Percentiles rank a stretch among this genome's conserved stretches.
phyloP scores from a whole-genome alignment of 1,139 yeast genomes.

The Meyerozyma elateridarum region DNA sequence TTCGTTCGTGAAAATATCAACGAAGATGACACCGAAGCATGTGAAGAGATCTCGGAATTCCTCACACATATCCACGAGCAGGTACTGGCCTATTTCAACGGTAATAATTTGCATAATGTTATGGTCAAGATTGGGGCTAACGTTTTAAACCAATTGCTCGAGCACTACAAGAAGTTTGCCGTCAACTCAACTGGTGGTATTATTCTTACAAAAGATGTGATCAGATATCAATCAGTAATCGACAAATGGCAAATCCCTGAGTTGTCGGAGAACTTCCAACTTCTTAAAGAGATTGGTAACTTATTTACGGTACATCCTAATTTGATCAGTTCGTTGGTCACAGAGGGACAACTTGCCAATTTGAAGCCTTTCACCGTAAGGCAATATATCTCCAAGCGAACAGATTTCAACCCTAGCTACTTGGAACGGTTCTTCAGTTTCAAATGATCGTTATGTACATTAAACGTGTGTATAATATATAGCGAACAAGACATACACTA shows the following conservation, averaged over 20 bases:
- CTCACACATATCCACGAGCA: slow-evolving; percentile 41
- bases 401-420: slow-evolving; percentile 60
- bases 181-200: slow-evolving; percentile 83
- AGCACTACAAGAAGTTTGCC: slow-evolving; percentile 71
- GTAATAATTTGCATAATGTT: slow-evolving; percentile 49
- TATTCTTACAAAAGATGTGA: slow-evolving; percentile 78
- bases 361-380: slow-evolving; percentile 64
- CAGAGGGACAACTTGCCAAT: slow-evolving; percentile 74
- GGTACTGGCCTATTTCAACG: slow-evolving; percentile 36
- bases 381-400: slow-evolving; percentile 66
- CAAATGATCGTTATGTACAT: slow-evolving; percentile 15
- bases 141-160: slow-evolving; percentile 56
- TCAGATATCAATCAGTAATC: slow-evolving; percentile 68
- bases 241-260: slow-evolving; percentile 67
- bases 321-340: slow-evolving; percentile 69
- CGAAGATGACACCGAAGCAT: slow-evolving; percentile 66
- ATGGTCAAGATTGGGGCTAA: slow-evolving; percentile 57
- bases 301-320: slow-evolving; percentile 71
- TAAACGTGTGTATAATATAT: slow-evolving; percentile 9
- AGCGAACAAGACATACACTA: slow-evolving; percentile 9
- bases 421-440: slow-evolving; percentile 46
- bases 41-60: slow-evolving; percentile 57
- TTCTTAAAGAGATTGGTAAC: slow-evolving; percentile 79
- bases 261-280: slow-evolving; percentile 63
- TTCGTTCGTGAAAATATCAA: slow-evolving; percentile 45